Evolutionary conservation across 495 filamentous ascomycete species (phyloP).

Genomic region (Zalerion maritima): DNA sequence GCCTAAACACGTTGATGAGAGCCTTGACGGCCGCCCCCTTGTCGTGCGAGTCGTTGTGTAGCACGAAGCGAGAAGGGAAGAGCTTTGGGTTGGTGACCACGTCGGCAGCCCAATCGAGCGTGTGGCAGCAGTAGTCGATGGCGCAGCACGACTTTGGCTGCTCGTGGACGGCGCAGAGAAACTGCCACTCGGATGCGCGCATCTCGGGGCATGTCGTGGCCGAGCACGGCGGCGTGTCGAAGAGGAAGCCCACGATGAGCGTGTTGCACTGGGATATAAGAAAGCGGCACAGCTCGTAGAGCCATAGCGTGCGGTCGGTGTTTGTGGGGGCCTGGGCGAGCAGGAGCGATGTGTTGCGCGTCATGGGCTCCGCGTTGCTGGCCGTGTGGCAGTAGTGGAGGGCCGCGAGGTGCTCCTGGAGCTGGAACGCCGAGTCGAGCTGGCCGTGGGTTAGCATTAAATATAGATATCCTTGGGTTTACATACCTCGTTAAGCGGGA

Average conservation of each 20-base stretch:
- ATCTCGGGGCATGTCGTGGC: constrained; percentile 85
- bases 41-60: constrained; percentile 43
- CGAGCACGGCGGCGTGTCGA: constrained; percentile 77
- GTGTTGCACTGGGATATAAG: constrained; percentile 85
- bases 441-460: constrained; percentile 16
- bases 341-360: constrained; percentile 49
- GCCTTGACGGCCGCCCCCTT: constrained; percentile 59
- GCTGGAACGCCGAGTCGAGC: constrained; percentile 91
- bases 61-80: constrained; percentile 75
- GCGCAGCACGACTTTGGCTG: constrained; percentile 89
- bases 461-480: neutral
- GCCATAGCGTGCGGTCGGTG: constrained; percentile 77
- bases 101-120: constrained; percentile 90
- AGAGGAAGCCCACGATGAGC: constrained; percentile 80
- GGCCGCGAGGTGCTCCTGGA: constrained; percentile 95
- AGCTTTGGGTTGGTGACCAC: constrained; percentile 78
- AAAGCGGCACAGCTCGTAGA: constrained; percentile 94
- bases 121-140: constrained; percentile 98
- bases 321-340: constrained; percentile 67
- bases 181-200: constrained; percentile 98
- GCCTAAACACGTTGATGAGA: constrained; percentile 82
- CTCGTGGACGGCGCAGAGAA: constrained; percentile 94
- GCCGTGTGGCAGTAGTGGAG: constrained; percentile 69
- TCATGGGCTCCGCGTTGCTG: constrained; percentile 50
- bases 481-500: constrained; percentile 67